Base-by-base conservation (phyloP, 306 rosid genomes). In the Rubus parviflorus region DNA sequence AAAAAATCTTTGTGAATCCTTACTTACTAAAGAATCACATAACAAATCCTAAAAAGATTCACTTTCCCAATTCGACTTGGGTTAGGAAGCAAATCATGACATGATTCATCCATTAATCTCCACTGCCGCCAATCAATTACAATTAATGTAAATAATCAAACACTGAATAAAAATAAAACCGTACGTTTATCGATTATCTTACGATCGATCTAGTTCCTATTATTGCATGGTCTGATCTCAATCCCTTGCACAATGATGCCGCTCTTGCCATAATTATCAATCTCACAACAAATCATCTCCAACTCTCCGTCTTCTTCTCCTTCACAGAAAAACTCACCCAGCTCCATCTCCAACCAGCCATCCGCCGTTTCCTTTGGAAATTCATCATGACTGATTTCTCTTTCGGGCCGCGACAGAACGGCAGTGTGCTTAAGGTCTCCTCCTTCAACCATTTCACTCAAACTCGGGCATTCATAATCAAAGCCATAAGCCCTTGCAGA, bases 281-380 rank as follows among this genome's bases (percentile, higher is more conserved):
- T 51, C 78, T 87, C 93, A 2, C 7, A 42, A n/a, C 86, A 75
- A 4, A 74, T 81, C 81, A 90, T 80, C 70, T 88, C 85, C 53
- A 88, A 30, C 53, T 81, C 85, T 25, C 79, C 86, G 1, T 56
- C 74, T 4, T 81, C 86, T 20, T 42, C 81, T 47, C 81, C 83
- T 41, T 23, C 56, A 49, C 68, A 81, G 77, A 74, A 86, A 76
- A 87, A 88, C 16, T 86, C 89, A 2, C 91, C 96, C 68, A 88
- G 66, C 78, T 87, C 92, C 10, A 84, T 71, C 82, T 92, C 96
- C 61, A 77, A 20, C 93, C 93, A 90, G 37, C 96, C 88, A 20
- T 90, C 93, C 0, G 9, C 38, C 81, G 89, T 81, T 68, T 68
- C 57, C 63, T 53, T 79, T 0, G 96, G 90, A 60, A 20, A 30